A percentile compares a stretch with the other conserved stretches of the same genome.
Evolutionary conservation across 148 eudicot genomes (phyloP).

Genomic region (Gaultheria prostrata): DNA sequence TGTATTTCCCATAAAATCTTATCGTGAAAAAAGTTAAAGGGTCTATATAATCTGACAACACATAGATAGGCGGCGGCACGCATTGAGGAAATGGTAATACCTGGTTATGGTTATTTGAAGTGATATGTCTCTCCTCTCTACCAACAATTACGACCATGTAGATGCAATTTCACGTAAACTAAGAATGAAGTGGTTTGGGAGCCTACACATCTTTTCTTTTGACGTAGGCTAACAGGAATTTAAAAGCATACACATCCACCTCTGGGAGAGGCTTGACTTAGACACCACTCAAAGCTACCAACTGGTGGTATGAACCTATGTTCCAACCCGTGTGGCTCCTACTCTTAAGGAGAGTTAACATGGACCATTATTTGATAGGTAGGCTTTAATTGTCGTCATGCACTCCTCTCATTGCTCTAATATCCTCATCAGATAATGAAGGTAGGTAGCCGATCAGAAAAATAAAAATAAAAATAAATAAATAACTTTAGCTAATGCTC

Average conservation of each 20-base stretch:
- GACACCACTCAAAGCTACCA: background rate
- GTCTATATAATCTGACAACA: background rate
- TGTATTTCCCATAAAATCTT: too few species aligned
- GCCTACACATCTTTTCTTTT: background rate
- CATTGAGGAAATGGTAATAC: background rate
- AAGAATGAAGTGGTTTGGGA: background rate
- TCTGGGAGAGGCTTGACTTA: conserved; percentile 1
- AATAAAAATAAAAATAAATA: too few species aligned
- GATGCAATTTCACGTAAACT: background rate
- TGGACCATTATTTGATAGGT: background rate
- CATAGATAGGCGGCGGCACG: background rate
- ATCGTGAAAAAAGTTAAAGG: background rate
- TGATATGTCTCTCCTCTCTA: background rate
- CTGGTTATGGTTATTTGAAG: background rate
- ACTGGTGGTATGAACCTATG: background rate
- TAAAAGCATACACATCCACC: background rate
- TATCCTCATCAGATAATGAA: background rate
- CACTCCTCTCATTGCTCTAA: background rate
- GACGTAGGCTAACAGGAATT: background rate
- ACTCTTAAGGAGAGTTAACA: background rate
- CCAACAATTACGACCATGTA: background rate
- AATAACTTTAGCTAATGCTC: too few species aligned
- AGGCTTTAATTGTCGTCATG: background rate
- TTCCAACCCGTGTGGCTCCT: background rate
- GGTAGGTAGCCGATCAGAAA: too few species aligned